These are phyloP conservation scores for Elongisporangium senticosum DNA, from an alignment of 352 stramenopile genomes.

Conservation along the genomic window DNA sequence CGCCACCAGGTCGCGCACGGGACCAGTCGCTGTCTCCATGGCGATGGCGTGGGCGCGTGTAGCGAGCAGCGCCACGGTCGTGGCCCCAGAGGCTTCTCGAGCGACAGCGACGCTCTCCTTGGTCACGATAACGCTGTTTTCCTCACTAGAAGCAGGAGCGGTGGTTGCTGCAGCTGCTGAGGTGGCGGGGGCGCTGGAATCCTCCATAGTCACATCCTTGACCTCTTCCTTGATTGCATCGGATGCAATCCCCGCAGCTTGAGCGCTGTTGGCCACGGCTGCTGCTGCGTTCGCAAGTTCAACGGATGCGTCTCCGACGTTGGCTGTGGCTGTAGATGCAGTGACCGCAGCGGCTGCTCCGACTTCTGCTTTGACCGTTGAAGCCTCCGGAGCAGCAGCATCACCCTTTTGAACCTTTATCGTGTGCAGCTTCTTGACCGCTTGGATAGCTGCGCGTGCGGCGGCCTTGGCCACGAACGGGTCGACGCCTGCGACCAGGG, in stretches of 20 bases:
- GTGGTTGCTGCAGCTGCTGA: slow-evolving; percentile 1
- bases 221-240: slow-evolving; percentile 29
- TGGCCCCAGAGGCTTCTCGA: slow-evolving; percentile 57
- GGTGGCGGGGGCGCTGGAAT: slow-evolving; percentile 6
- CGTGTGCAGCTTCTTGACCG: slow-evolving; percentile 58
- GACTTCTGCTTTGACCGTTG: slow-evolving; percentile 4
- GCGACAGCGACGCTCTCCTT: slow-evolving; percentile 60
- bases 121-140: slow-evolving; percentile 10
- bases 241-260: slow-evolving; percentile 31
- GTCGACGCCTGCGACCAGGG: slow-evolving; percentile 55
- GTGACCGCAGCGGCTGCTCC: background rate
- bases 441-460: slow-evolving; percentile 51
- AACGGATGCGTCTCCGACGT: background rate
- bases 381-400: background rate
- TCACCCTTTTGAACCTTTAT: slow-evolving; percentile 16
- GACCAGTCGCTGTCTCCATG: slow-evolving; percentile 27
- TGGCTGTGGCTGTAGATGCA: background rate
- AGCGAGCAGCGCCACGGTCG: slow-evolving; percentile 52
- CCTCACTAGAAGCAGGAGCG: slow-evolving; percentile 2
- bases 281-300: slow-evolving; percentile 8
- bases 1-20: slow-evolving; percentile 45
- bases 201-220: slow-evolving; percentile 39
- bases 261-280: slow-evolving; percentile 29
- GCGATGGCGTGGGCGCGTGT: slow-evolving; percentile 43
- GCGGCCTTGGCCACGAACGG: slow-evolving; percentile 68